These are phyloP conservation scores for Blastobotrys ciferrii DNA, from an alignment of 1,139 yeast species.

Conservation along the genomic window DNA sequence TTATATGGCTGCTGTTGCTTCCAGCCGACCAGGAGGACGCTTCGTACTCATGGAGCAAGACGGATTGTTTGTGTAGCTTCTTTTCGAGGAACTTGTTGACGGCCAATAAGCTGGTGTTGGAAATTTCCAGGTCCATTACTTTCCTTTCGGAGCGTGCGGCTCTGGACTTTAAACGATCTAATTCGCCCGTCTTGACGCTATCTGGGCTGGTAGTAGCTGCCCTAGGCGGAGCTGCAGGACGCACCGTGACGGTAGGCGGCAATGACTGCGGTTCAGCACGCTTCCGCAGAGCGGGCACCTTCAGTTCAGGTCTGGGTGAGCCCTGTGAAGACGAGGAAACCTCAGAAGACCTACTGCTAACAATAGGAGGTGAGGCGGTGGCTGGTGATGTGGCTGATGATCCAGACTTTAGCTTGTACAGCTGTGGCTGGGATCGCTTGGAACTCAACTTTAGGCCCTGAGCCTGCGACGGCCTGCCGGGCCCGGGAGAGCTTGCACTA, in stretches of 20 bases:
- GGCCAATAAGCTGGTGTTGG: conserved; percentile 31
- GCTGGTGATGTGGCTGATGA: not conserved
- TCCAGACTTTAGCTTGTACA: not conserved
- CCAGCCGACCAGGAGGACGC: not conserved
- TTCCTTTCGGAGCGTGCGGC: conserved; percentile 30
- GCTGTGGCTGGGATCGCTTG: conserved; percentile 1
- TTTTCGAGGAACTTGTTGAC: conserved; percentile 33
- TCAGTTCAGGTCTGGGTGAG: not conserved
- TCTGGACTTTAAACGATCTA: conserved; percentile 6
- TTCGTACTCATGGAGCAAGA: not conserved
- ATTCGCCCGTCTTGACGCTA: not conserved
- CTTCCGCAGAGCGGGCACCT: conserved; percentile 2
- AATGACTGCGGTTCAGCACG: not conserved
- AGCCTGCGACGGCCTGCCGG: not conserved
- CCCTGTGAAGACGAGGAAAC: too few relatives aligned
- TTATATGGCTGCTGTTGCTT: not conserved
- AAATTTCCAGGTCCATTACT: conserved; percentile 32
- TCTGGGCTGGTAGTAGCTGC: not conserved
- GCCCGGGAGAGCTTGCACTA: conserved; percentile 1
- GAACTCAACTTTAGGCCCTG: not conserved
- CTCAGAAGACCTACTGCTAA: too few relatives aligned
- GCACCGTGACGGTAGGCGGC: not conserved
- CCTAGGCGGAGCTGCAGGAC: not conserved
- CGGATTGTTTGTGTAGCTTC: conserved; percentile 16
- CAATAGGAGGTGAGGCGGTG: not conserved